A percentile compares a stretch with the other conserved stretches of the same genome.
Evolutionary conservation across 768 basidiomycete species (phyloP).

Genomic region (Macrocybe gigantea): DNA sequence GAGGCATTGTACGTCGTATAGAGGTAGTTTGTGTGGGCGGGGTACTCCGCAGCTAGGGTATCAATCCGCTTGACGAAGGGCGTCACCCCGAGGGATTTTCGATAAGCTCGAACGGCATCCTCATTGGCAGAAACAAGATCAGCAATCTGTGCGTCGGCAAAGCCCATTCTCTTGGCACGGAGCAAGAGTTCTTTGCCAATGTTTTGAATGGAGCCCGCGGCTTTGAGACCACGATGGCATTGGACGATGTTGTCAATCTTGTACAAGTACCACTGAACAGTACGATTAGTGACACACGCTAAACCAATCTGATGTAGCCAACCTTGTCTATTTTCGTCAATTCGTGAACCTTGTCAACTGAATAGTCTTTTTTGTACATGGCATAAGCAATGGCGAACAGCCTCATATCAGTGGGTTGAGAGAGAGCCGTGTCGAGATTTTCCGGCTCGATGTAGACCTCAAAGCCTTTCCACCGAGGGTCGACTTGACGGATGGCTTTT

Average conservation of each 20-base stretch:
- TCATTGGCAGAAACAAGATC: conserved; percentile 72
- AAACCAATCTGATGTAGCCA: conserved; percentile 5
- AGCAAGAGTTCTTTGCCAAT: conserved; percentile 75
- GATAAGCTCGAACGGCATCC: conserved; percentile 71
- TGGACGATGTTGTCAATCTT: conserved; percentile 98
- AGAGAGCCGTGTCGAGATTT: conserved; percentile 76
- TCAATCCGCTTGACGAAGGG: conserved; percentile 99
- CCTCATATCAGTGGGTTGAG: conserved; percentile 89
- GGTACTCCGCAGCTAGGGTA: conserved; percentile 97
- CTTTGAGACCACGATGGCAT: conserved; percentile 71
- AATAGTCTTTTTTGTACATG: conserved; percentile 90
- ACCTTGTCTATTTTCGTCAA: conserved; percentile 98
- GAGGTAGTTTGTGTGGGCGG: conserved; percentile 97
- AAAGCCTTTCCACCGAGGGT: conserved; percentile 95
- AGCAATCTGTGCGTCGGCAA: conserved; percentile 90
- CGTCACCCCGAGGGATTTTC: conserved; percentile 84
- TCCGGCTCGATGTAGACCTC: conserved; percentile 89
- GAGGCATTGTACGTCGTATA: conserved; percentile 99
- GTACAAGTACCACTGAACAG: conserved; percentile 87
- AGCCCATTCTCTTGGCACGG: conserved; percentile 91
- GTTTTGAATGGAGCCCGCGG: conserved; percentile 60
- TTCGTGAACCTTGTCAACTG: conserved; percentile 85
- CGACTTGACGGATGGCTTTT: conserved; percentile 96
- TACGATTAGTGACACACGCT: background rate
- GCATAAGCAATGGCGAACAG: conserved; percentile 97